Conservation (phyloP, 2,329 filamentous ascomycete genomes). For the Paraconiothyrium brasiliense region DNA sequence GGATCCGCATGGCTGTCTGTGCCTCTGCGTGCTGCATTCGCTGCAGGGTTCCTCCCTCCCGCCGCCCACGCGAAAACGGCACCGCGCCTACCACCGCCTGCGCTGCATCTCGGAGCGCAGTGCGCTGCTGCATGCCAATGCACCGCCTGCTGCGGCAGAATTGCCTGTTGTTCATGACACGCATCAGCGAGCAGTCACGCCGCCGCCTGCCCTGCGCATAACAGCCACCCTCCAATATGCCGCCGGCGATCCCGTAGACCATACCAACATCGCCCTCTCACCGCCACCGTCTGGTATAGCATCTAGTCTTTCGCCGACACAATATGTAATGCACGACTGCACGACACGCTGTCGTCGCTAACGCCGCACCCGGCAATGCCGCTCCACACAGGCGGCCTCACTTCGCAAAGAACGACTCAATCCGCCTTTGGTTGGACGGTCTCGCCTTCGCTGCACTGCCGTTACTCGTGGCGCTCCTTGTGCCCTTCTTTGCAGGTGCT, state of each 20-base stretch:
- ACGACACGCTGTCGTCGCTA: constrained; percentile 25
- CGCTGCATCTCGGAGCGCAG: background rate
- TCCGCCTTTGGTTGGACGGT: constrained; percentile 62
- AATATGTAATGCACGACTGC: constrained; percentile 11
- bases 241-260: constrained; percentile 20
- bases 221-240: constrained; percentile 16
- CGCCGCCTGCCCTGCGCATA: constrained; percentile 26
- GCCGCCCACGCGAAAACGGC: constrained; percentile 9
- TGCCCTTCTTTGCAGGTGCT: constrained; percentile 52
- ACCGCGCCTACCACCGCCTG: constrained; percentile 1
- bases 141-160: constrained; percentile 23
- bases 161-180: constrained; percentile 28
- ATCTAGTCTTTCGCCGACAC: background rate
- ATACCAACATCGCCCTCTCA: constrained; percentile 25
- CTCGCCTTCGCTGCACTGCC: constrained; percentile 53
- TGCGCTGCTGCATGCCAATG: constrained; percentile 1
- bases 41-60: background rate
- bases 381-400: constrained; percentile 33
- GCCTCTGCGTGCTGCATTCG: constrained; percentile 3
- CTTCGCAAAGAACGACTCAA: constrained; percentile 66
- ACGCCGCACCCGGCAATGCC: constrained; percentile 25
- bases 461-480: constrained; percentile 67
- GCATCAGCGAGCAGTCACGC: constrained; percentile 29
- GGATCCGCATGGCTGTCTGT: constrained; percentile 6
- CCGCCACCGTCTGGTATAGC: constrained; percentile 18